Evolutionary conservation across 2,329 filamentous ascomycete species (phyloP).

Genomic region (Cytospora piceae): DNA sequence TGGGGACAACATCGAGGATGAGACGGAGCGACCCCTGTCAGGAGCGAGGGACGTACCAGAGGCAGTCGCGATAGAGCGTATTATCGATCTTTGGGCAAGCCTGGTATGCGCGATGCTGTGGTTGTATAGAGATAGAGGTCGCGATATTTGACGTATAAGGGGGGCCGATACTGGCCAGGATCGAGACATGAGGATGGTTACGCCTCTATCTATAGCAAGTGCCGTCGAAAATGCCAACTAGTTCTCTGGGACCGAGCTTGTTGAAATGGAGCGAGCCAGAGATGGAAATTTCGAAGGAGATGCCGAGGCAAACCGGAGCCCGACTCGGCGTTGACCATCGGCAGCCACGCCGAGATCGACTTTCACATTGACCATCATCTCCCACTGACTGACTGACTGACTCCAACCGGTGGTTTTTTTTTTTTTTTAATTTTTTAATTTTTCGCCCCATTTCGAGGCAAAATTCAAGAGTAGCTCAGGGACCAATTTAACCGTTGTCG

Average conservation of each 20-base stretch:
- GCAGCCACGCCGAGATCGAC: not conserved
- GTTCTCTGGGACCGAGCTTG: slow-evolving; percentile 19
- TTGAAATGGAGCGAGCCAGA: slow-evolving; percentile 24
- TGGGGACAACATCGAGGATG: not conserved
- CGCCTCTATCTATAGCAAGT: not conserved
- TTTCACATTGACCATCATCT: not conserved
- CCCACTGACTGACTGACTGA: not conserved
- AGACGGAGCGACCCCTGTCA: not conserved
- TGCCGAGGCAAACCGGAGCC: slow-evolving; percentile 22
- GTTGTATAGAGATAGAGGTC: slow-evolving; percentile 1
- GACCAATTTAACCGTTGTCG: not conserved
- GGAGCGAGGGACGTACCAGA: slow-evolving; percentile 29
- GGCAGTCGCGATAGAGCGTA: slow-evolving; percentile 31
- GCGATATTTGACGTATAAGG: slow-evolving; percentile 22
- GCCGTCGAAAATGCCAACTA: slow-evolving; percentile 8
- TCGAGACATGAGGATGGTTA: slow-evolving; percentile 24
- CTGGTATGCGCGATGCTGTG: not conserved
- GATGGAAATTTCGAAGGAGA: slow-evolving; percentile 13
- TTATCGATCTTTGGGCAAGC: slow-evolving; percentile 4
- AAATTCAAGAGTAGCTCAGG: not conserved
- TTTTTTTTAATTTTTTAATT: not conserved
- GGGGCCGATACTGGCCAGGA: slow-evolving; percentile 10
- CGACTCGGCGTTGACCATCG: slow-evolving; percentile 9
- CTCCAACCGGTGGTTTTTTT: not conserved
- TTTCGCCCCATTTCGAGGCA: not conserved